Base-by-base conservation (phyloP, 148 eudicot genomes). In the Oxyria digyna region DNA sequence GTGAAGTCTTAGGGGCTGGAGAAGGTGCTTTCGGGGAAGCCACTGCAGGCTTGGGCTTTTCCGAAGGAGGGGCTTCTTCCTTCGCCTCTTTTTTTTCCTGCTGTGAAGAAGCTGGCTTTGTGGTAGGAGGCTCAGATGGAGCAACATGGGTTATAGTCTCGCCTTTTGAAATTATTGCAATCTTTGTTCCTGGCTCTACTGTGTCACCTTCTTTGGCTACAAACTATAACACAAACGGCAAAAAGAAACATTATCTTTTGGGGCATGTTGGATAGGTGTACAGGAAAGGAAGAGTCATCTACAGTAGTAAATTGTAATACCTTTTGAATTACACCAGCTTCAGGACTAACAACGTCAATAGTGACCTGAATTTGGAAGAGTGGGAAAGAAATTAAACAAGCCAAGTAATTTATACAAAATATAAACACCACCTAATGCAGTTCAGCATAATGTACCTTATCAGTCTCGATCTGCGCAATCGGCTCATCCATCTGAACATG, bases 1-100 rank as follows among this genome's bases (percentile, higher is more conserved):
- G 82, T 68, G 89, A 74, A 63, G 79, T 67, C 73, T 55, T 82
- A 50, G 83, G 42, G 57, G 84, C 78, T 37, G 83, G 73, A 50
- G 90, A 73, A 32, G 84, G 13, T 72, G 65, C 71, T 82, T 81
- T 81, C 45, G 87, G 85, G 70, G 80, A 82, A 62, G 62, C 10
- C 49, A 40, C 63, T 35, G 31, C 63, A 49, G 63, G 26, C 42
- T 49, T 66, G 26, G 66, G 48, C 64, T 69, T 31, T 32, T 46
- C 62, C n/a, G 41, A 18, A 40, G 62, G 68, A 14, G 62, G 57
- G 17, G 42, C 41, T 69, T 49, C 63, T 7, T 26, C 3, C 20
- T 63, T 48, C n/a, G 29, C 49, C 23, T 75, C 62, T 10, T 69
- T 54, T 29, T 33, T 42, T 23, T 45, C 63, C 42, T 40, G 38